These are phyloP conservation scores for Xanthoceras sorbifolium DNA, from an alignment of 345 rosid species.

Conservation along the genomic window DNA sequence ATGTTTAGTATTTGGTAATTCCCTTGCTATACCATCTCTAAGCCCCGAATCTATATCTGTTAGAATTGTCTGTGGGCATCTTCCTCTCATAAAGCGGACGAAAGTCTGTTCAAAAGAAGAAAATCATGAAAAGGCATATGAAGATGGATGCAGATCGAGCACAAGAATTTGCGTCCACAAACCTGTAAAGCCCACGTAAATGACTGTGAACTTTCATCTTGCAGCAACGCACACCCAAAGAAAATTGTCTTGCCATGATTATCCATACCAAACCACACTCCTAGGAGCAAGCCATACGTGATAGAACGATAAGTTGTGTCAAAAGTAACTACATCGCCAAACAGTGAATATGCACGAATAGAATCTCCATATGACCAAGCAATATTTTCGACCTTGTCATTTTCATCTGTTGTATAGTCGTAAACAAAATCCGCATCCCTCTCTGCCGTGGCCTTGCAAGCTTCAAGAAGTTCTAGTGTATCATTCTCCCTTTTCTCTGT, in stretches of 20 bases:
- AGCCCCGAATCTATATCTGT: conserved; percentile 83
- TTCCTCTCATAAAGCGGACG: conserved; percentile 77
- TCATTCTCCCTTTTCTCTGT: conserved; percentile 75
- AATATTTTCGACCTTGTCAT: conserved; percentile 71
- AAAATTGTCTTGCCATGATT: conserved; percentile 65
- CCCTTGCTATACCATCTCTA: conserved; percentile 77
- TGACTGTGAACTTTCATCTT: conserved; percentile 71
- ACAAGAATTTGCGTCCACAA: conserved; percentile 46
- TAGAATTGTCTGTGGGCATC: conserved; percentile 75
- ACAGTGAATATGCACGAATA: conserved; percentile 52
- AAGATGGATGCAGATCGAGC: conserved; percentile 31
- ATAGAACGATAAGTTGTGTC: conserved; percentile 77
- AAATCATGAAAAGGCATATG: conserved; percentile 30
- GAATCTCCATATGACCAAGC: conserved; percentile 87
- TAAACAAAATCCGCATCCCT: conserved; percentile 68
- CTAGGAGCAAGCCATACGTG: conserved; percentile 81
- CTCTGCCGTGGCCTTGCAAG: conserved; percentile 68
- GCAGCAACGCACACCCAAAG: conserved; percentile 81
- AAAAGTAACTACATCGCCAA: conserved; percentile 78
- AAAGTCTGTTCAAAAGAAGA: conserved; percentile 76
- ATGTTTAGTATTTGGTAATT: conserved; percentile 75
- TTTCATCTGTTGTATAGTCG: conserved; percentile 67
- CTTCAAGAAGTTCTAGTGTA: conserved; percentile 68
- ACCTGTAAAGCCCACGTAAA: conserved; percentile 96
- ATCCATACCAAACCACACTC: conserved; percentile 79